phyloP scores from a whole-genome alignment of 1,139 yeast species.

The Hemisphaericaspora lyxosophila region DNA sequence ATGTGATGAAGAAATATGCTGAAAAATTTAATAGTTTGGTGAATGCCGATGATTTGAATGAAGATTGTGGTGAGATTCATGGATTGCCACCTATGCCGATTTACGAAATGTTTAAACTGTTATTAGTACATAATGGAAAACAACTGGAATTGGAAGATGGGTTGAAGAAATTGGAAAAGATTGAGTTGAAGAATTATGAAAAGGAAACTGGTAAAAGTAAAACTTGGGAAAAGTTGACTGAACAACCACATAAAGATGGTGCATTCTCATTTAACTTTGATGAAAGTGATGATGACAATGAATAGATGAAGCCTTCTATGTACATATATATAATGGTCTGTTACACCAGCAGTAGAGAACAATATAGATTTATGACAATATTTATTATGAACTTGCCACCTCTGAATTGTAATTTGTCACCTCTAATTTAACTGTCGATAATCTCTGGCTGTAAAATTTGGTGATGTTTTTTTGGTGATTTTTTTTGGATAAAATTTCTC shows the following conservation, averaged over 20 bases:
- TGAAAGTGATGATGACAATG: slow-evolving; percentile 25
- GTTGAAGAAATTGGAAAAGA: slow-evolving; percentile 25
- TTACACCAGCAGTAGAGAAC: too few relatives aligned
- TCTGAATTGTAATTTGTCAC: too few relatives aligned
- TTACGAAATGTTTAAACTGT: slow-evolving; percentile 54
- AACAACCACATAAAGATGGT: slow-evolving; percentile 7
- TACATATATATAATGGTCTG: too few relatives aligned
- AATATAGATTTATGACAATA: too few relatives aligned
- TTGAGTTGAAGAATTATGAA: slow-evolving; percentile 15
- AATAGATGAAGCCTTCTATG: too few relatives aligned
- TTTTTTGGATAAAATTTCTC: too few relatives aligned
- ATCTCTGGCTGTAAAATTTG: too few relatives aligned
- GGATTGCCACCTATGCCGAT: slow-evolving; percentile 52
- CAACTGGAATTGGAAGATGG: slow-evolving; percentile 32
- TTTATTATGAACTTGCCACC: not conserved
- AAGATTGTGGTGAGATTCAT: slow-evolving; percentile 45
- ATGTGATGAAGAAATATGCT: slow-evolving; percentile 19
- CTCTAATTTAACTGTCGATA: too few relatives aligned
- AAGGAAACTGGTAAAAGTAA: slow-evolving; percentile 22
- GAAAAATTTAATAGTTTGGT: slow-evolving; percentile 19
- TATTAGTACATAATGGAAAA: slow-evolving; percentile 37
- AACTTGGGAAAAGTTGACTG: slow-evolving; percentile 25
- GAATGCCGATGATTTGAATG: slow-evolving; percentile 27
- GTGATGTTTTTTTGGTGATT: too few relatives aligned
- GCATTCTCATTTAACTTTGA: slow-evolving; percentile 33